These are phyloP conservation scores for Phylloporus arenicola DNA, from an alignment of 768 basidiomycete genomes.

Conservation along the genomic window DNA sequence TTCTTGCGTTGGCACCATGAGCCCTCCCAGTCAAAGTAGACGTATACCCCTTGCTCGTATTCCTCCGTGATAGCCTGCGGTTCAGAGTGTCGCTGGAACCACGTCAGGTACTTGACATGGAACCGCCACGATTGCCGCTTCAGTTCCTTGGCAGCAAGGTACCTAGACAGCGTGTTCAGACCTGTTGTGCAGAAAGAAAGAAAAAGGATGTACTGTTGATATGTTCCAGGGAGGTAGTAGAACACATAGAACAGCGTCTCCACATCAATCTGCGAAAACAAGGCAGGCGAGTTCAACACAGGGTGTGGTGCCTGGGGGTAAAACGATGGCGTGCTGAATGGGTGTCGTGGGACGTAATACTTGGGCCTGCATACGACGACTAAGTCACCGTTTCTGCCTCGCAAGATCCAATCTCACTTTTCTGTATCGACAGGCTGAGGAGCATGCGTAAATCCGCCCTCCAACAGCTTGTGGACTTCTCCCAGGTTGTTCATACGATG, in stretches of 20 bases:
- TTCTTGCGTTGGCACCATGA: constrained; percentile 99
- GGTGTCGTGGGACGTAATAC: constrained; percentile 93
- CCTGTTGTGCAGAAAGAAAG: neutral
- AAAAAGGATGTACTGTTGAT: constrained; percentile 71
- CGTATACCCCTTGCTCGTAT: constrained; percentile 98
- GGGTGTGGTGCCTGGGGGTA: constrained; percentile 89
- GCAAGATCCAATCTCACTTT: constrained; percentile 59
- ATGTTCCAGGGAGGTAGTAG: constrained; percentile 95
- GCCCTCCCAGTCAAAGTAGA: constrained; percentile 99
- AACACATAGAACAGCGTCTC: constrained; percentile 99
- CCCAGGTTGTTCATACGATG: constrained; percentile 83
- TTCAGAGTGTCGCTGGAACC: constrained; percentile 98
- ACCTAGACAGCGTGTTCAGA: constrained; percentile 42
- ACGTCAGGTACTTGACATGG: constrained; percentile 98
- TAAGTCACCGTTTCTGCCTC: constrained; percentile 4
- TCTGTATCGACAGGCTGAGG: constrained; percentile 95
- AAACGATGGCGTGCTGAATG: constrained; percentile 85
- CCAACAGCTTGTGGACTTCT: constrained; percentile 88
- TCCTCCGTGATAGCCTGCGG: constrained; percentile 99
- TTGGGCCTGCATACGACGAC: constrained; percentile 63
- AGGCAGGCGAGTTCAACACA: constrained; percentile 71
- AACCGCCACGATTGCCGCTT: constrained; percentile 99
- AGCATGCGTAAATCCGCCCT: constrained; percentile 82
- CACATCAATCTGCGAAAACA: constrained; percentile 89
- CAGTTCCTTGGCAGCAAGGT: constrained; percentile 92